Conservation (phyloP, 495 filamentous ascomycete species). For the Xylaria nigripes region DNA sequence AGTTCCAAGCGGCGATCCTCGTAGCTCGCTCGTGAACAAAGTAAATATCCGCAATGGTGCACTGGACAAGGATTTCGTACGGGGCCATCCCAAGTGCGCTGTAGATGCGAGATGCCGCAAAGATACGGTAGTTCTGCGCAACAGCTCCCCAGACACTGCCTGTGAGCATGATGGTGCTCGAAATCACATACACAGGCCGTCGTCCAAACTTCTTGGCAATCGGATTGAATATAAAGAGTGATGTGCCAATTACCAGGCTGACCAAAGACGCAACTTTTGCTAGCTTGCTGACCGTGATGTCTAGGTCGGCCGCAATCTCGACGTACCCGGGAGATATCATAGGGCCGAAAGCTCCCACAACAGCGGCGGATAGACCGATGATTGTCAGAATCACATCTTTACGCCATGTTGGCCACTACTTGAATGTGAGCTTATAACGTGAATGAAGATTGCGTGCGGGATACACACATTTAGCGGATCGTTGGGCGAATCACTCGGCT, state of each 20-base stretch:
- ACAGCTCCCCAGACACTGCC: slow-evolving; percentile 54
- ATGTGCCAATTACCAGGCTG: slow-evolving; percentile 27
- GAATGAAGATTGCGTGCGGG: background rate
- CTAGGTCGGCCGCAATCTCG: slow-evolving; percentile 29
- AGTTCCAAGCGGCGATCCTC: slow-evolving; percentile 56
- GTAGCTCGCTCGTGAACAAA: slow-evolving; percentile 61
- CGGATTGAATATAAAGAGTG: slow-evolving; percentile 51
- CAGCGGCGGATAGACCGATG: slow-evolving; percentile 45
- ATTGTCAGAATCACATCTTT: slow-evolving; percentile 48
- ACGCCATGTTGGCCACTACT: slow-evolving; percentile 44
- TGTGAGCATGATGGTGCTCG: slow-evolving; percentile 49
- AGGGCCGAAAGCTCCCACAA: slow-evolving; percentile 48
- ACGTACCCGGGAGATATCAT: slow-evolving; percentile 47
- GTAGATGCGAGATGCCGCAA: slow-evolving; percentile 44
- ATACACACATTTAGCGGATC: slow-evolving; percentile 43
- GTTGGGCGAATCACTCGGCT: slow-evolving; percentile 48
- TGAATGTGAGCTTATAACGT: slow-evolving; percentile 11
- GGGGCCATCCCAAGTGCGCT: slow-evolving; percentile 50
- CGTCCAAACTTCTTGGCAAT: slow-evolving; percentile 58
- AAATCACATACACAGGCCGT: slow-evolving; percentile 52
- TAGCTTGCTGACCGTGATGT: slow-evolving; percentile 26
- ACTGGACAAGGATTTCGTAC: slow-evolving; percentile 51
- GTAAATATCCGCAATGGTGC: slow-evolving; percentile 48
- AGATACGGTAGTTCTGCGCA: slow-evolving; percentile 47
- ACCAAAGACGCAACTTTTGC: slow-evolving; percentile 33